Conservation (phyloP, 192 early-diverging fungal genomes). For the Mortierella antarctica region DNA sequence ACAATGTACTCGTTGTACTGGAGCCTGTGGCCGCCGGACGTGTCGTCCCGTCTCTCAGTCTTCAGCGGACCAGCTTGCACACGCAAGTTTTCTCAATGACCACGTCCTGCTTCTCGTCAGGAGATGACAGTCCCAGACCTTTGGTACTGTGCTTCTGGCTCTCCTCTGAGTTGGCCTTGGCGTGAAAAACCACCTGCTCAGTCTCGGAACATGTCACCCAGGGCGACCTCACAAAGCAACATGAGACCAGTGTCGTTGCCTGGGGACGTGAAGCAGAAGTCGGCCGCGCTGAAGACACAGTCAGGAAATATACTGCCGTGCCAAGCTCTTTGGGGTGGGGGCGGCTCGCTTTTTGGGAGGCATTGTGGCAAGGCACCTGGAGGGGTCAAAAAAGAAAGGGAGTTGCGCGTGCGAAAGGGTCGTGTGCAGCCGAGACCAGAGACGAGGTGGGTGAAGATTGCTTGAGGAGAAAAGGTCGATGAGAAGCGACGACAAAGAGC, state of each 20-base stretch:
- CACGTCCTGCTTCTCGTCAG: slow-evolving; percentile 60
- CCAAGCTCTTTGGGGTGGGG: too few relatives aligned
- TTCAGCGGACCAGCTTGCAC: slow-evolving; percentile 61
- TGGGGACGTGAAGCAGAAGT: slow-evolving; percentile 68
- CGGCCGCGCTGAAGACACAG: slow-evolving; percentile 77
- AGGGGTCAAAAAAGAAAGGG: background rate
- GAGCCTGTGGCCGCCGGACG: slow-evolving; percentile 48
- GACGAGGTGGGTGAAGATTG: too few relatives aligned
- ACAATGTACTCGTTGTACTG: slow-evolving; percentile 86
- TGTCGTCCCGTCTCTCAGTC: background rate
- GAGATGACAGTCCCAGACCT: slow-evolving; percentile 69
- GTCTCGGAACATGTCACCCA: slow-evolving; percentile 69
- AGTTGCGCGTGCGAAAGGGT: too few relatives aligned
- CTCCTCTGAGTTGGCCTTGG: slow-evolving; percentile 48
- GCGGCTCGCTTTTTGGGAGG: too few relatives aligned
- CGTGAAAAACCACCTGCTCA: slow-evolving; percentile 63
- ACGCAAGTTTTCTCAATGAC: slow-evolving; percentile 59
- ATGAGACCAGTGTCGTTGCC: slow-evolving; percentile 64
- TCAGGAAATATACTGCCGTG: too few relatives aligned
- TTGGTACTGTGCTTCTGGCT: slow-evolving; percentile 69
- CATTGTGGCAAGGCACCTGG: too few relatives aligned
- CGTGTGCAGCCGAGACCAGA: too few relatives aligned
- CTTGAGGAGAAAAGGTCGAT: too few relatives aligned
- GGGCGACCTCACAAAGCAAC: slow-evolving; percentile 82
- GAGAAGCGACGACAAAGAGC: too few relatives aligned